Evolutionary conservation across 106 monocot species (phyloP), one percentile per base, ranked within the genome.

Genomic region (Ottelia alismoides): DNA sequence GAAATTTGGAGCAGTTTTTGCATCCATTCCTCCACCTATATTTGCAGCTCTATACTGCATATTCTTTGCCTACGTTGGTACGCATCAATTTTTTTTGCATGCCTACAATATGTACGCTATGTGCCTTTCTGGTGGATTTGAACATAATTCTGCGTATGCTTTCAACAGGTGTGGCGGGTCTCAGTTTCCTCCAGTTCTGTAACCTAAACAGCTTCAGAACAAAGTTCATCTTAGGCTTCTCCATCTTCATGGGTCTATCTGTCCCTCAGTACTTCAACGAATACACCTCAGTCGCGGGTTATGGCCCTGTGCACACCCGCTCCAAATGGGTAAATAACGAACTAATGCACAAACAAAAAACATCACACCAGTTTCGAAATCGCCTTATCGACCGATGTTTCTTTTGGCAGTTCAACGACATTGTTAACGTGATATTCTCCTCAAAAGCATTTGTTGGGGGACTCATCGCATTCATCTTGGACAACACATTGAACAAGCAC

Each of bases 231-330:
- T 28, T 88, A 12, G 88, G 88, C 22, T 82, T 88, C 52, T 79
- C 88, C 28, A 1, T 88, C 19, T 88, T 88, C 44, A 76, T 88
- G 87, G 87, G 87, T 9, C 43, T 88, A 31, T 88, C 88, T 22
- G 76, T 88, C 62, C 78, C 88, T 18, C 88, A 88, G 30, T 88
- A 88, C 70, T 88, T 88, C 82, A 88, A 88, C 7, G 88, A 88
- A 48, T 88, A 88, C 76, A 83, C 88, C 14, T 73, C 88, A 45
- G 88, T 88, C 55, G 88, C 88, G 53, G 76, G 88, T 63, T 88
- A 82, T 70, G 88, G 88, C 25, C 82, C 88, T 31, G 82, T 78
- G 56, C 88, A 88, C 58, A 88, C 88, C 29, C 23, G 57, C 61
- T 72, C 82, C 32, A 60, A 82, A 74, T 88, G 88, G 86, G 86